phyloP scores from a whole-genome alignment of 2,329 filamentous ascomycete genomes.

The Hypoxylon sp. region DNA sequence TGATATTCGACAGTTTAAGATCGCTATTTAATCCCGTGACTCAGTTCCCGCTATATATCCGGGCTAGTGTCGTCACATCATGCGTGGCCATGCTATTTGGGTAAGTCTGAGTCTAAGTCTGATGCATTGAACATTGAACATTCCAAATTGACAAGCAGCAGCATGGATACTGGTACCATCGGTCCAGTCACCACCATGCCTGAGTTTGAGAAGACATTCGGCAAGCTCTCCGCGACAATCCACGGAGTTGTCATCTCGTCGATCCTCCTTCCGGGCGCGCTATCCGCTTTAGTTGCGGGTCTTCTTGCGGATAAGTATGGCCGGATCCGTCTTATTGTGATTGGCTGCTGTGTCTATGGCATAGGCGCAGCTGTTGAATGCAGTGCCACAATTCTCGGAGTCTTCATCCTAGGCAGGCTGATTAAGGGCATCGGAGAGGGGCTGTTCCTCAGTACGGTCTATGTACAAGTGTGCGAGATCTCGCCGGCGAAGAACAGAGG shows the following conservation, averaged over 20 bases:
- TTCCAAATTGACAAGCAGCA: background rate
- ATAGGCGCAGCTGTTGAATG: background rate
- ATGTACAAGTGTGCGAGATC: background rate
- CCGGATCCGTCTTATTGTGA: background rate
- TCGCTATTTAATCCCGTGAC: background rate
- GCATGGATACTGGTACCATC: background rate
- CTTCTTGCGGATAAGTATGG: background rate
- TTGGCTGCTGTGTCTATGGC: background rate
- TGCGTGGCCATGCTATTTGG: background rate
- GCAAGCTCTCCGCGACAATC: background rate
- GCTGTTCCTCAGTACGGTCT: background rate
- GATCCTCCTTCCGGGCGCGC: background rate
- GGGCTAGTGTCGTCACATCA: background rate
- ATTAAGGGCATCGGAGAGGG: background rate
- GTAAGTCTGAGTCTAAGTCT: background rate
- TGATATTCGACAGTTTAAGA: background rate
- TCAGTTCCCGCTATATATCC: background rate
- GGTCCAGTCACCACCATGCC: background rate
- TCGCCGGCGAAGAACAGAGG: background rate
- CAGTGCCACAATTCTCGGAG: background rate
- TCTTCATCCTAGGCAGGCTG: background rate
- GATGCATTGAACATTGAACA: background rate
- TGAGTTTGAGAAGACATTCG: constrained; percentile 3
- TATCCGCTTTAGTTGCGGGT: background rate
- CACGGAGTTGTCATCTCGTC: background rate